Conservation (phyloP, 2,329 filamentous ascomycete genomes). For the Alternaria ventricosa region DNA sequence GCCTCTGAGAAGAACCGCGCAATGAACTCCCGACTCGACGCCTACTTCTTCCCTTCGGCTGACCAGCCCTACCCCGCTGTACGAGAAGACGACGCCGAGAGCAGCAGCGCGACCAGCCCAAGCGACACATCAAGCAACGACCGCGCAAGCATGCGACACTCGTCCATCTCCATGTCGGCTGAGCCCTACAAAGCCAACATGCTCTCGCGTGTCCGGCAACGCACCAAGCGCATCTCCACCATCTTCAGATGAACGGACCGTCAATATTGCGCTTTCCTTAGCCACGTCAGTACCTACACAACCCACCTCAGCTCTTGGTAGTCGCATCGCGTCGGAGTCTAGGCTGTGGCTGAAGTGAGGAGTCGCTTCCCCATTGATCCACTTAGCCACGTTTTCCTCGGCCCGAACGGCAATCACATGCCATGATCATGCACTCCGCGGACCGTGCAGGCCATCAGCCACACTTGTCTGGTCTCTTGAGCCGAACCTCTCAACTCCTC, state of each 20-base stretch:
- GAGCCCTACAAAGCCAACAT: constrained; percentile 40
- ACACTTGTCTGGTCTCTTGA: neutral
- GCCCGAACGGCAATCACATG: constrained; percentile 17
- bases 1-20: constrained; percentile 50
- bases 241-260: constrained; percentile 44
- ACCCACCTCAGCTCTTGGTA: constrained; percentile 20
- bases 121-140: constrained; percentile 47
- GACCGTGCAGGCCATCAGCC: constrained; percentile 2
- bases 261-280: neutral
- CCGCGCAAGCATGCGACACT: constrained; percentile 36
- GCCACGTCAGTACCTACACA: constrained; percentile 27
- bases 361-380: constrained; percentile 12
- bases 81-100: constrained; percentile 42
- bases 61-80: constrained; percentile 35
- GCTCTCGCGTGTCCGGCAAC: constrained; percentile 43
- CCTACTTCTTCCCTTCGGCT: constrained; percentile 44
- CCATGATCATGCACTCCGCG: constrained; percentile 7
- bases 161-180: constrained; percentile 39
- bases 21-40: constrained; percentile 49
- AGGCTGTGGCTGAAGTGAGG: constrained; percentile 22
- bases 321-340: constrained; percentile 23
- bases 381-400: constrained; percentile 18
- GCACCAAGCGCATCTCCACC: constrained; percentile 46
- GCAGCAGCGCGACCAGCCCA: constrained; percentile 31
- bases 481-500: neutral